Evolutionary conservation across 345 rosid genomes (phyloP).

Genomic region (Xanthoceras sorbifolium): DNA sequence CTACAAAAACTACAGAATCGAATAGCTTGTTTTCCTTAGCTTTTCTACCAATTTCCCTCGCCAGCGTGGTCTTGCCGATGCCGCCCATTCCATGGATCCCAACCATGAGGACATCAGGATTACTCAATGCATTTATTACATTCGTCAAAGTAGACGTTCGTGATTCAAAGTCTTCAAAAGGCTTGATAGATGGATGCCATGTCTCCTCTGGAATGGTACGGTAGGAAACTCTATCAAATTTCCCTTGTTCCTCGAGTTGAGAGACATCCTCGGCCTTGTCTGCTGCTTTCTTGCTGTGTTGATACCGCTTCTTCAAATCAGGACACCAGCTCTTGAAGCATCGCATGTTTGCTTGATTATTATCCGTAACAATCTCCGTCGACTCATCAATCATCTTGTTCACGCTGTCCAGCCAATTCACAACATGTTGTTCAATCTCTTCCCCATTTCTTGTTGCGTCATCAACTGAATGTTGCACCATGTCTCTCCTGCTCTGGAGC

Average conservation of each 20-base stretch:
- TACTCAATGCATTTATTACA: not conserved
- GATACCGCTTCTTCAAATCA: constrained; percentile 11
- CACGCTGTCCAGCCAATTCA: constrained; percentile 14
- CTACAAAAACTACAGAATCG: constrained; percentile 14
- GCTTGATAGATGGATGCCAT: not conserved
- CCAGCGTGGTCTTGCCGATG: constrained; percentile 20
- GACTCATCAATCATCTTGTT: not conserved
- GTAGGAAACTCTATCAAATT: not conserved
- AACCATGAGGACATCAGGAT: not conserved
- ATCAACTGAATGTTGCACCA: constrained; percentile 2
- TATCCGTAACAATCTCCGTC: not conserved
- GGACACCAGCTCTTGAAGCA: constrained; percentile 10
- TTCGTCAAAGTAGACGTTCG: not conserved
- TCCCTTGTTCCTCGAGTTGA: constrained; percentile 12
- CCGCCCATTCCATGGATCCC: constrained; percentile 1
- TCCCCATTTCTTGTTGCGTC: constrained; percentile 9
- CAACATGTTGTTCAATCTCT: not conserved
- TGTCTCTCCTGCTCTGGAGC: not conserved
- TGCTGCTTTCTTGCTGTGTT: constrained; percentile 11
- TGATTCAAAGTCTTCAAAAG: too few species aligned
- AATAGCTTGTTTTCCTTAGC: constrained; percentile 10
- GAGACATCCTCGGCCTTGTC: not conserved
- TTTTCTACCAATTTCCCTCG: not conserved
- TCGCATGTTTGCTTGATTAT: not conserved
- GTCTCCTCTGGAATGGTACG: not conserved